Percentiles rank a stretch among this genome's conserved stretches.
phyloP scores from a whole-genome alignment of 257 asterid species.

The Forsythia suspensa region DNA sequence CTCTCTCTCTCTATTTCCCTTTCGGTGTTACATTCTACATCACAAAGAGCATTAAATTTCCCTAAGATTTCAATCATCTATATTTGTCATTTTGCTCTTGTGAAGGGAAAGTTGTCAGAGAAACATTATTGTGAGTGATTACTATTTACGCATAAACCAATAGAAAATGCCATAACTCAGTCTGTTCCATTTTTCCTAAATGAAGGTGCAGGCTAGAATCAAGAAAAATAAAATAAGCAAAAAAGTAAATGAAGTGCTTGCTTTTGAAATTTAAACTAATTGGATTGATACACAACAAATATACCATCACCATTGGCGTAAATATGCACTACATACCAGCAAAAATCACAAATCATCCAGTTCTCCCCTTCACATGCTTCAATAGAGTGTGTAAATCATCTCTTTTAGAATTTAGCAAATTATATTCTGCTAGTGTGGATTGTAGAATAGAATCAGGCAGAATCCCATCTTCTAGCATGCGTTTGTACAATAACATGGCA shows the following conservation, averaged over 20 bases:
- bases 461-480: slow-evolving; percentile 39
- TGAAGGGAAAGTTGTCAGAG: neutral
- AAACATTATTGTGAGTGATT: neutral
- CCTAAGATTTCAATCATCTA: neutral
- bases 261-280: too few species aligned
- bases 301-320: neutral
- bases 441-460: slow-evolving; percentile 30
- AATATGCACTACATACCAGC: neutral
- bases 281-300: neutral
- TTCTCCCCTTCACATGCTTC: slow-evolving; percentile 8
- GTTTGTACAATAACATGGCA: slow-evolving; percentile 31
- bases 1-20: too few species aligned
- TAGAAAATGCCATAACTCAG: neutral
- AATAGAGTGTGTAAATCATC: neutral
- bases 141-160: neutral
- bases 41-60: neutral
- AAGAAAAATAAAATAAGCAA: neutral
- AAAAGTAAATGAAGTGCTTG: neutral
- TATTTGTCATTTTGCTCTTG: neutral
- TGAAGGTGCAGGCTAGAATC: neutral
- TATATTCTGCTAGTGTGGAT: slow-evolving; percentile 23
- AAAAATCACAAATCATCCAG: neutral
- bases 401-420: slow-evolving; percentile 11
- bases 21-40: too few species aligned
- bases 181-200: neutral